Base-by-base conservation (phyloP, 495 filamentous ascomycete species). In the Penicillium ucsense region DNA sequence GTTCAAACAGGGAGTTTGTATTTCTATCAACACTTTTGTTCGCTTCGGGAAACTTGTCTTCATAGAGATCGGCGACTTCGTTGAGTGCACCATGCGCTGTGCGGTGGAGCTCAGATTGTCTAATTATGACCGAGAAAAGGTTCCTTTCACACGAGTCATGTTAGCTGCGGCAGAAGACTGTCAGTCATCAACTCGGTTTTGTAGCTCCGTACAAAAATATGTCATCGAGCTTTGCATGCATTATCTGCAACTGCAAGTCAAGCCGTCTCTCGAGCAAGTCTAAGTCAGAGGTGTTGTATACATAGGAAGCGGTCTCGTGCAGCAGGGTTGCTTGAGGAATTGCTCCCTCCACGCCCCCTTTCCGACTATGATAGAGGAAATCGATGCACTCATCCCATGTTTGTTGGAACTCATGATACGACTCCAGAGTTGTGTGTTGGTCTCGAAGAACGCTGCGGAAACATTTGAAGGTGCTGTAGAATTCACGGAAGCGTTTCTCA, bases 161-260 rank as follows among this genome's bases (percentile, higher is more conserved):
- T 45, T 36, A 45, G 34, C 33, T 10, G n/a, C 11, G 9, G 10
- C 3, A 20, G 1, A 20, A 2, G 20, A 30, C 1, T 31, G 12
- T 7, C 12, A 41, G 28, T 31, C 0, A 5, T 41, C 5, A 30
- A 31, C 8, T 31, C 3, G 8, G 9, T 8, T 5, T 37, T 7
- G n/a, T 11, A 8, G 9, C 9, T 5, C 28, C 43, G n/a, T 4
- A 45, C 43, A 36, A 8, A 5, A 45, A 35, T 8, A 45, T 45
- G 31, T 45, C 43, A 36, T 45, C 43, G 8, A 45, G 12, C 11
- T 45, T 45, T 28, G 43, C 43, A 45, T 45, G 35, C 43, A 45
- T 45, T 32, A 45, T 36, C 10, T 45, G 43, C 12, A 45, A 34
- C 33, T 45, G 43, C 8, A 45, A 30, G 8, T 45, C 32, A 6